Evolutionary conservation across 1,139 yeast species (phyloP).

Genomic region (Arxiozyma telluris): DNA sequence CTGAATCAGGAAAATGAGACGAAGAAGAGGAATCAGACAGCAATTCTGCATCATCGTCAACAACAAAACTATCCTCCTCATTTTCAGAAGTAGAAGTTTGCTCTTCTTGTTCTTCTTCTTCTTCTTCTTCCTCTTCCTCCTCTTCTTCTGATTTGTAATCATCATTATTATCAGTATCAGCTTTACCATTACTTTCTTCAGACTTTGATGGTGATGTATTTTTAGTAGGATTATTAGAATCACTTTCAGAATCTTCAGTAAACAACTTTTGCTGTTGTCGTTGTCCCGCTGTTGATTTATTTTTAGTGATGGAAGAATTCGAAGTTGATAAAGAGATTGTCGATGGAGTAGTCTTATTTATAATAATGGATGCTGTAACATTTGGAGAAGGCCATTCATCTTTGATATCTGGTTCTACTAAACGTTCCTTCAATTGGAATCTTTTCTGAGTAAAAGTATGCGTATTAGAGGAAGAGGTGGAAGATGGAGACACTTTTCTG

Average conservation of each 20-base stretch:
- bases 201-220: not conserved
- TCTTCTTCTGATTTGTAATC: not conserved
- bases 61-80: constrained; percentile 3
- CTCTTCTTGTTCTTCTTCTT: not conserved
- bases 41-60: not conserved
- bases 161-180: not conserved
- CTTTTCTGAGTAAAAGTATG: not conserved
- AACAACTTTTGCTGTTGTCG: not conserved
- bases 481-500: not conserved
- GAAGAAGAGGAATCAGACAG: not conserved
- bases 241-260: not conserved
- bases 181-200: not conserved
- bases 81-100: not conserved
- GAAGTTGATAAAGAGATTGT: not conserved
- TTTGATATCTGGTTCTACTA: constrained; percentile 1
- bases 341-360: not conserved
- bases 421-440: not conserved
- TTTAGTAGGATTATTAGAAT: not conserved
- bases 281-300: not conserved
- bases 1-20: not conserved
- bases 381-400: not conserved
- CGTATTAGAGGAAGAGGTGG: not conserved
- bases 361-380: not conserved
- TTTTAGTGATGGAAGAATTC: not conserved
- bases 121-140: not conserved